A percentile compares a stretch with the other conserved stretches of the same genome.
Conservation (phyloP, 768 basidiomycete genomes). For the Albatrellus ellisii region DNA sequence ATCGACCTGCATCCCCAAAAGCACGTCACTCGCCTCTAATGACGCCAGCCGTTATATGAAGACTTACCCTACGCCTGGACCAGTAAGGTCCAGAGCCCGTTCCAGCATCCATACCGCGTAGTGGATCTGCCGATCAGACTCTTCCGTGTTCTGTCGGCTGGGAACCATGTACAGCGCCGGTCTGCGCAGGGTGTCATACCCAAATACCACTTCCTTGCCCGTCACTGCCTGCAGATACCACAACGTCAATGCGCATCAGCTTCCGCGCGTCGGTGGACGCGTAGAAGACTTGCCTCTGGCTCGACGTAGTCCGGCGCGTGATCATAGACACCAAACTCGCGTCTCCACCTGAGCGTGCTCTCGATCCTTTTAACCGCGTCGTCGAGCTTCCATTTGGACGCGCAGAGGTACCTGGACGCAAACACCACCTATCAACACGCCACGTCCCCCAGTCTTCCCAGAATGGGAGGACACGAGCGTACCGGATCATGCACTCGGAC, state of each 20-base stretch:
- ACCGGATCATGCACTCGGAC: slow-evolving; percentile 62
- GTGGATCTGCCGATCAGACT: slow-evolving; percentile 53
- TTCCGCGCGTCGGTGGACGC: neutral
- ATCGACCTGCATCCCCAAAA: slow-evolving; percentile 33
- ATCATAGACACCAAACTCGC: slow-evolving; percentile 66
- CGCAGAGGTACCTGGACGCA: slow-evolving; percentile 50
- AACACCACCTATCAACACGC: neutral
- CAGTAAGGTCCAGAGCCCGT: slow-evolving; percentile 63
- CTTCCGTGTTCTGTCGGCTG: slow-evolving; percentile 68
- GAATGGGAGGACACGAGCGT: slow-evolving; percentile 19
- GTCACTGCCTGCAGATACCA: slow-evolving; percentile 45
- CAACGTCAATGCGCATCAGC: neutral
- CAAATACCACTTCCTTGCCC: slow-evolving; percentile 71
- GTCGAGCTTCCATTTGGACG: slow-evolving; percentile 58
- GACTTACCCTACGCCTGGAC: slow-evolving; percentile 67
- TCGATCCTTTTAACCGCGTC: slow-evolving; percentile 54
- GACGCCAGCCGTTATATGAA: neutral
- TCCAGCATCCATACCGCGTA: slow-evolving; percentile 71
- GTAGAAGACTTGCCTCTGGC: slow-evolving; percentile 41
- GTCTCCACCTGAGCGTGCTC: slow-evolving; percentile 63
- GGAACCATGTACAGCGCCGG: slow-evolving; percentile 61
- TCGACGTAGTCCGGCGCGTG: slow-evolving; percentile 53
- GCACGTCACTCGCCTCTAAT: neutral
- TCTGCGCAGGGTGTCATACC: slow-evolving; percentile 53
- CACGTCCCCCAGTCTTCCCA: neutral